Evolutionary conservation across 495 filamentous ascomycete species (phyloP), one percentile per base, ranked within the genome.

Genomic region (Tuber melanosporum): DNA sequence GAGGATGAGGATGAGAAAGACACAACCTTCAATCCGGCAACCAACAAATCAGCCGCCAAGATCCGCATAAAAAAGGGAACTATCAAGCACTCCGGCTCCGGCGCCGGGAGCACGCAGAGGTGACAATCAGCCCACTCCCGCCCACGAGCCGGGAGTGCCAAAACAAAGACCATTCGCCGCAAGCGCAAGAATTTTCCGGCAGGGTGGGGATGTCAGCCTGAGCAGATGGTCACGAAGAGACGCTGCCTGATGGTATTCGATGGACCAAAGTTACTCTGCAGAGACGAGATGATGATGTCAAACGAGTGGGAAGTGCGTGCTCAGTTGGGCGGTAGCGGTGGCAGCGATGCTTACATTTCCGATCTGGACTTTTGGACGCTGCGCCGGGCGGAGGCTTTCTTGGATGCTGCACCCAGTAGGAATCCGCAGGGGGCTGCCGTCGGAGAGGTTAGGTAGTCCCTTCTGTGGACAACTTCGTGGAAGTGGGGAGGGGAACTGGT

Each of bases 261-360:
- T 82, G 96, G 96, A 3, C 89, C 88, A 19, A 89, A 94, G 73
- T 90, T 94, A 12, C 88, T 99, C 76, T 95, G 92, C 88, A 98
- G 98, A 86, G 96, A 99, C 84, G 96, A 98, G 87, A 97, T 98
- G 95, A 95, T 97, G 94, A 91, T 99, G 62, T 92, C 93, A 81
- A 92, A 92, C 41, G 93, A 97, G 80, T 95, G 94, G 80, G 96
- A 99, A 85, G 94, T 98, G 73, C 89, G 89, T 77, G 90, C 90
- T 77, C 90, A 90, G 66, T 88, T 89, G 9, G 87, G 87, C 72
- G 87, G 86, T 32, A 84, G 84, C 82, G 86, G 87, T 41, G 57
- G 26, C 57, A 66, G 57, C 26, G 86, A 89, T 45, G 86, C 87
- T 8, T 98, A 96, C 82, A 90, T 97, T 71, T 98, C 95, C 17